These are phyloP conservation scores for Penicillium angulare DNA, from an alignment of 495 filamentous ascomycete genomes.

Conservation along the genomic window DNA sequence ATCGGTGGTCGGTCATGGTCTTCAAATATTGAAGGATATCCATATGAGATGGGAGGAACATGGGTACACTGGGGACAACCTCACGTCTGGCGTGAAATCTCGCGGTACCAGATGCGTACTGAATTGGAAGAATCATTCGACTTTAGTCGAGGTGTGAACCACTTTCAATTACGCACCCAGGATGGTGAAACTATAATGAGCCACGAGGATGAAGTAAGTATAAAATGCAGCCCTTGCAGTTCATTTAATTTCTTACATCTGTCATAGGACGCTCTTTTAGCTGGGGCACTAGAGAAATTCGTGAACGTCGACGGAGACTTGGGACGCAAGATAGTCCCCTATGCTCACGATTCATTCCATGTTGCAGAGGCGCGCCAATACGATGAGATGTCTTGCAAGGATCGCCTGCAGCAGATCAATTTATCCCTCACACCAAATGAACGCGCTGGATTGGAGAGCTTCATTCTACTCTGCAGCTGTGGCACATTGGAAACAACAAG, in stretches of 20 bases:
- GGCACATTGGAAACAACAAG: conserved; percentile 24
- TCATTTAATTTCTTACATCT: neutral
- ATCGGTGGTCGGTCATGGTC: conserved; percentile 37
- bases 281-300: conserved; percentile 14
- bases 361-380: conserved; percentile 15
- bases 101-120: conserved; percentile 16
- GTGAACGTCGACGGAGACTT: conserved; percentile 24
- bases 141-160: conserved; percentile 18
- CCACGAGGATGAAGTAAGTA: conserved; percentile 20
- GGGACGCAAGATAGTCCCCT: conserved; percentile 19
- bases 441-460: conserved; percentile 12
- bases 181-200: conserved; percentile 10
- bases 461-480: conserved; percentile 19
- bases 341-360: conserved; percentile 16
- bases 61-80: conserved; percentile 33
- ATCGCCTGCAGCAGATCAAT: conserved; percentile 22
- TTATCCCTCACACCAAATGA: conserved; percentile 16
- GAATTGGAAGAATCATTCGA: conserved; percentile 20
- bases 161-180: conserved; percentile 19
- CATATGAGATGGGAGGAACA: conserved; percentile 35
- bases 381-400: conserved; percentile 18
- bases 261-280: conserved; percentile 6
- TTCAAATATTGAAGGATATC: conserved; percentile 18
- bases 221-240: neutral
- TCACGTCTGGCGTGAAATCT: conserved; percentile 23